A percentile compares a stretch with the other conserved stretches of the same genome.
These are phyloP conservation scores for Colletotrichum euphorbiae DNA, from an alignment of 2,329 filamentous ascomycete genomes.

Conservation along the genomic window DNA sequence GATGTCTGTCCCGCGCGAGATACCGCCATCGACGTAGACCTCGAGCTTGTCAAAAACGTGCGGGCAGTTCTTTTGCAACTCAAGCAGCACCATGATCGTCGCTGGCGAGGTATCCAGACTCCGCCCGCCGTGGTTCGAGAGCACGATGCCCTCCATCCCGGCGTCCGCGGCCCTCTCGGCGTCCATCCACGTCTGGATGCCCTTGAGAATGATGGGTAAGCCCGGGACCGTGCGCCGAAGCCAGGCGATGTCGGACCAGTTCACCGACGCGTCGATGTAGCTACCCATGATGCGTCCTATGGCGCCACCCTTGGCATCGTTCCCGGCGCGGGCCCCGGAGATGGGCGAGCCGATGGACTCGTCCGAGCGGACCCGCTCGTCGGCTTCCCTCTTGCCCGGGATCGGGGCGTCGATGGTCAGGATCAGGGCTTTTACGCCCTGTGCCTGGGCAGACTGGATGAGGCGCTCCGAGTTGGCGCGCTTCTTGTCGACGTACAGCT, in stretches of 20 bases:
- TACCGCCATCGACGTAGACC: conserved; percentile 73
- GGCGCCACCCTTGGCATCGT: conserved; percentile 66
- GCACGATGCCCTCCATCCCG: conserved; percentile 74
- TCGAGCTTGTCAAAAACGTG: conserved; percentile 70
- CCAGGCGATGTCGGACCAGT: conserved; percentile 75
- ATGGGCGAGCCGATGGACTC: conserved; percentile 61
- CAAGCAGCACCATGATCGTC: conserved; percentile 69
- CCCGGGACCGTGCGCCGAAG: conserved; percentile 66
- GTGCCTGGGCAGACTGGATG: conserved; percentile 57
- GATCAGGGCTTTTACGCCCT: conserved; percentile 65
- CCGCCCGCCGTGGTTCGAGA: conserved; percentile 78
- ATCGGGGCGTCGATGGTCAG: conserved; percentile 70
- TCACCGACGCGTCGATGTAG: conserved; percentile 68
- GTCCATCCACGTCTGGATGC: conserved; percentile 75
- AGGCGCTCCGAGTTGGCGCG: conserved; percentile 62
- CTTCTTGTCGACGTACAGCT: conserved; percentile 72
- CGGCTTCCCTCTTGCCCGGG: conserved; percentile 65
- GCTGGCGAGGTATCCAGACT: conserved; percentile 63
- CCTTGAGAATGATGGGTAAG: conserved; percentile 73
- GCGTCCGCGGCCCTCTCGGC: conserved; percentile 68
- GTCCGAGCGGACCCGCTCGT: conserved; percentile 60
- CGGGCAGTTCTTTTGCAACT: conserved; percentile 71
- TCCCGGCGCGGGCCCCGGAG: conserved; percentile 60
- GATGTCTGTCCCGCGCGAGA: conserved; percentile 74
- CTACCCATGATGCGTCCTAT: conserved; percentile 66